phyloP scores from a whole-genome alignment of 2,329 filamentous ascomycete species.

The Aspergillus sp. region DNA sequence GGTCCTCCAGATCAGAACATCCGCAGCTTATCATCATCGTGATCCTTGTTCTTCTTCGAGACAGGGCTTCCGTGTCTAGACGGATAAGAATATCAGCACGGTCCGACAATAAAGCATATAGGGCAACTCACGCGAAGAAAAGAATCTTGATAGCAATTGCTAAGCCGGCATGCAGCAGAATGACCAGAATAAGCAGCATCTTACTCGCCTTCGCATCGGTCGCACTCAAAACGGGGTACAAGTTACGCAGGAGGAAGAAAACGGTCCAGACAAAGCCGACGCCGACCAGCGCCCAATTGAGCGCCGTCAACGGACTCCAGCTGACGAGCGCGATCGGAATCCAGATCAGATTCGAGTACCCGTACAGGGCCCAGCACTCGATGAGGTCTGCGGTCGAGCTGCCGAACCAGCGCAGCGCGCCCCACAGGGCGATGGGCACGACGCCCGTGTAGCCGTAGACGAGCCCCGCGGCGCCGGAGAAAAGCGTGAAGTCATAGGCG shows the following conservation, averaged over 20 bases:
- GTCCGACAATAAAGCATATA: conserved; percentile 1
- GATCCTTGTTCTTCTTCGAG: conserved; percentile 32
- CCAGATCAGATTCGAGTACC: conserved; percentile 95
- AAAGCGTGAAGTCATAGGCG: conserved; percentile 79
- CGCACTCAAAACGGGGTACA: conserved; percentile 84
- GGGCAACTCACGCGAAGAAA: conserved; percentile 65
- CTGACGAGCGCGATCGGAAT: conserved; percentile 86
- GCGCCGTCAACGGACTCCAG: conserved; percentile 73
- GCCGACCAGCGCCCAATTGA: conserved; percentile 91
- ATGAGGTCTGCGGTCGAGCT: conserved; percentile 86
- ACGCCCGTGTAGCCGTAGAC: conserved; percentile 92
- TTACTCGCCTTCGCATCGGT: conserved; percentile 90
- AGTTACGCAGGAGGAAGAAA: conserved; percentile 71
- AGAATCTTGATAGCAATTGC: conserved; percentile 90
- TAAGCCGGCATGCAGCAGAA: conserved; percentile 78
- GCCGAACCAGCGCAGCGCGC: conserved; percentile 86
- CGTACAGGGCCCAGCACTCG: conserved; percentile 92
- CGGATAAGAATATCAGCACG: conserved; percentile 9
- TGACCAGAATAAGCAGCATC: conserved; percentile 71
- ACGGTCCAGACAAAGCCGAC: conserved; percentile 77
- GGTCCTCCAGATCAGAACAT: conserved; percentile 18
- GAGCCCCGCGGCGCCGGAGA: conserved; percentile 83
- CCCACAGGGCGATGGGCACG: conserved; percentile 77
- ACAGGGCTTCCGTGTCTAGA: conserved; percentile 54
- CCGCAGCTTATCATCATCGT: conserved; percentile 21